phyloP scores from a whole-genome alignment of 371 early-diverging fungal genomes.

The Saksenaea vasiformis region DNA sequence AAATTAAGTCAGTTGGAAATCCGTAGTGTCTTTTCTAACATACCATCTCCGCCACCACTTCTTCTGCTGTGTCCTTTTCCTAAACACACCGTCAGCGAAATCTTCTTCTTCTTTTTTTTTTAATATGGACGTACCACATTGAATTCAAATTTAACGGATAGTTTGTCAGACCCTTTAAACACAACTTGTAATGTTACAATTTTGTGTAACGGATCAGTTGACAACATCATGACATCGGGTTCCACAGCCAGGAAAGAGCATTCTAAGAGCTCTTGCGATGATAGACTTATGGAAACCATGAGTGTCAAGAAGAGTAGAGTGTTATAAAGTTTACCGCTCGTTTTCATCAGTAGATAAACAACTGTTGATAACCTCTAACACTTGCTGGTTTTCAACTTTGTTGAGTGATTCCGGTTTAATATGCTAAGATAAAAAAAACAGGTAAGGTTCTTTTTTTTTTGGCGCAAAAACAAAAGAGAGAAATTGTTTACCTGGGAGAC shows the following conservation, averaged over 20 bases:
- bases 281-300: slow-evolving; percentile 42
- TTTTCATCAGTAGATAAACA: slow-evolving; percentile 72
- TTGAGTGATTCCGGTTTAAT: slow-evolving; percentile 80
- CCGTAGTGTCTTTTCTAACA: not conserved
- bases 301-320: not conserved
- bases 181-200: slow-evolving; percentile 78
- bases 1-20: not conserved
- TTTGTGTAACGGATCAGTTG: slow-evolving; percentile 62
- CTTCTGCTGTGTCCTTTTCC: slow-evolving; percentile 88
- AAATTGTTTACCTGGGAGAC: slow-evolving; percentile 57
- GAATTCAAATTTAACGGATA: slow-evolving; percentile 89
- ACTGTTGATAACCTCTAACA: slow-evolving; percentile 74
- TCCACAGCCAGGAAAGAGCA: slow-evolving; percentile 84
- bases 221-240: slow-evolving; percentile 71
- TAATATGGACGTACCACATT: slow-evolving; percentile 50
- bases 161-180: slow-evolving; percentile 78
- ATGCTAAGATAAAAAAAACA: slow-evolving; percentile 49
- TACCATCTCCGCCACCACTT: slow-evolving; percentile 90
- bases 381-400: slow-evolving; percentile 71
- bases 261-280: slow-evolving; percentile 77
- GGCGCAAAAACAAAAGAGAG: not conserved
- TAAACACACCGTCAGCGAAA: not conserved
- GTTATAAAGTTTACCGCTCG: slow-evolving; percentile 54
- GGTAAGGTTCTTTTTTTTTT: not conserved
- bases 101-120: not conserved